Evolutionary conservation across 768 basidiomycete species (phyloP).

Genomic region (Macrolepiota dolichaula): DNA sequence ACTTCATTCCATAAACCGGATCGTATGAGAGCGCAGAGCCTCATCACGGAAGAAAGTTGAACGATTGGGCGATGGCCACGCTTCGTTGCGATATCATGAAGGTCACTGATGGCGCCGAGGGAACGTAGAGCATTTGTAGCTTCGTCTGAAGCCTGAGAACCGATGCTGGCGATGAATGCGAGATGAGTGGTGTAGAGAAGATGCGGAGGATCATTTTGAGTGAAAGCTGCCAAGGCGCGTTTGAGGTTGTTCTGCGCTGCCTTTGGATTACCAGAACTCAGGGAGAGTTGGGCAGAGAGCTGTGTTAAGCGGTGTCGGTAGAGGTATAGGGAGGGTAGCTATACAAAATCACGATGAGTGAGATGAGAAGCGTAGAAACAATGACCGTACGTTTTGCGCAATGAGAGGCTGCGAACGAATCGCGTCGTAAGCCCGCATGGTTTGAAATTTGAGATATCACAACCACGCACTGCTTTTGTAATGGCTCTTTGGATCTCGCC

Average conservation of each 20-base stretch:
- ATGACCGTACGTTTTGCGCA: constrained; percentile 52
- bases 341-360: not conserved
- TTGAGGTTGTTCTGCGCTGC: constrained; percentile 58
- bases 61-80: constrained; percentile 33
- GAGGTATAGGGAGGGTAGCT: constrained; percentile 65
- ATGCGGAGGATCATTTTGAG: constrained; percentile 47
- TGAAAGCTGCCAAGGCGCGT: constrained; percentile 44
- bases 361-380: not conserved
- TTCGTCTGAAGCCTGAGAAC: constrained; percentile 13
- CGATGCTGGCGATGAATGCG: constrained; percentile 43
- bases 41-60: constrained; percentile 32
- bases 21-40: constrained; percentile 53
- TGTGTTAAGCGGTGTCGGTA: constrained; percentile 59
- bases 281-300: constrained; percentile 59
- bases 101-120: constrained; percentile 30
- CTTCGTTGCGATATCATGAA: constrained; percentile 26
- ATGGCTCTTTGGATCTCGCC: constrained; percentile 66
- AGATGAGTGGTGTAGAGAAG: constrained; percentile 54
- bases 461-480: constrained; percentile 59
- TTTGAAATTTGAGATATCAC: not conserved
- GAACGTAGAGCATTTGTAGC: constrained; percentile 20
- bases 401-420: constrained; percentile 39
- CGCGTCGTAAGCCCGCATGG: constrained; percentile 1
- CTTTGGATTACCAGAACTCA: constrained; percentile 48
- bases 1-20: constrained; percentile 53